Conservation (phyloP, 2,329 filamentous ascomycete species). For the Neonectria neomacrospora region DNA sequence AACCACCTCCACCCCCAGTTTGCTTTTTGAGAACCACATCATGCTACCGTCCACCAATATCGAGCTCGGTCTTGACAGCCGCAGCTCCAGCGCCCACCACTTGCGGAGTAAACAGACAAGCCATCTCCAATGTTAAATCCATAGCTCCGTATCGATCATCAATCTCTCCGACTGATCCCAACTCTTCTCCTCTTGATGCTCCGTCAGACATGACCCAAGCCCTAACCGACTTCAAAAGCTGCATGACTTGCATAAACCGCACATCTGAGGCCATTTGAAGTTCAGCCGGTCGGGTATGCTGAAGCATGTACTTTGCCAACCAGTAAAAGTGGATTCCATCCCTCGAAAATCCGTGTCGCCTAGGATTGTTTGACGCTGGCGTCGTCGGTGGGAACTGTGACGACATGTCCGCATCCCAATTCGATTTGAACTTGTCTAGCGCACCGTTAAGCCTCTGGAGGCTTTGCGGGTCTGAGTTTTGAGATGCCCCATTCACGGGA, state of each 20-base stretch:
- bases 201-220: constrained; percentile 71
- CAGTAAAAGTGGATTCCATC: constrained; percentile 81
- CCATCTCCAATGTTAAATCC: constrained; percentile 77
- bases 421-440: constrained; percentile 77
- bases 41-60: constrained; percentile 45
- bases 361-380: constrained; percentile 59
- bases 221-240: constrained; percentile 68
- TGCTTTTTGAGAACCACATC: constrained; percentile 46
- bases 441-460: constrained; percentile 64
- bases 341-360: constrained; percentile 75
- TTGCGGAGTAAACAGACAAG: constrained; percentile 69
- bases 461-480: constrained; percentile 56
- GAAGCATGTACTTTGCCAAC: constrained; percentile 73
- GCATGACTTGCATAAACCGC: constrained; percentile 69
- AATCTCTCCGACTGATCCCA: constrained; percentile 75
- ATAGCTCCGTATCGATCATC: constrained; percentile 72
- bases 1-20: constrained; percentile 47
- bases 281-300: constrained; percentile 65
- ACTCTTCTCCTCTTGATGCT: constrained; percentile 72
- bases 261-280: constrained; percentile 67
- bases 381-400: constrained; percentile 70
- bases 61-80: constrained; percentile 56
- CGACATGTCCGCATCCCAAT: constrained; percentile 77
- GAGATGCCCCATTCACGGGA: constrained; percentile 53
- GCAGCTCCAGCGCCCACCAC: constrained; percentile 55